Evolutionary conservation across 495 filamentous ascomycete genomes (phyloP).

Genomic region (Penicillium nucicola): DNA sequence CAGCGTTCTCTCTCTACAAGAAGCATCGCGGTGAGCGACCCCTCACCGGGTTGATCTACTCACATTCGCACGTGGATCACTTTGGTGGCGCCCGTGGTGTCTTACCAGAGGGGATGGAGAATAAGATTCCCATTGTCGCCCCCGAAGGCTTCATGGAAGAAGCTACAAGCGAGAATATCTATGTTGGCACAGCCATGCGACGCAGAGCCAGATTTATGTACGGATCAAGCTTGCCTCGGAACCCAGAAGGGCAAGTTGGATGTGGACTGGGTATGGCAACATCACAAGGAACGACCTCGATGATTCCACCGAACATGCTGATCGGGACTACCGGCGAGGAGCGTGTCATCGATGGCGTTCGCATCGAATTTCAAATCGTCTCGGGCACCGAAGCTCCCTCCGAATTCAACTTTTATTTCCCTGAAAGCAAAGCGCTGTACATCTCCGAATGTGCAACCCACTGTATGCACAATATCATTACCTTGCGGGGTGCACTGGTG

Average conservation of each 20-base stretch:
- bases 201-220: slow-evolving; percentile 21
- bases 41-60: slow-evolving; percentile 18
- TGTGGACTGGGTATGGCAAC: slow-evolving; percentile 12
- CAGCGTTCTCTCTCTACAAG: slow-evolving; percentile 8
- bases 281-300: slow-evolving; percentile 5
- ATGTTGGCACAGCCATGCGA: slow-evolving; percentile 16
- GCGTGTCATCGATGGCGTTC: slow-evolving; percentile 9
- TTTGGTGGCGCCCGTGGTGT: slow-evolving; percentile 17
- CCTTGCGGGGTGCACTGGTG: slow-evolving; percentile 21
- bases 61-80: slow-evolving; percentile 26
- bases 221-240: slow-evolving; percentile 5
- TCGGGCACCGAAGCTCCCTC: slow-evolving; percentile 23
- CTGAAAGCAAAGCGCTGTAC: slow-evolving; percentile 13
- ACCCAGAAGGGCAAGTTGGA: slow-evolving; percentile 9
- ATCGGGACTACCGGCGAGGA: slow-evolving; percentile 12
- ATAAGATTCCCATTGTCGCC: slow-evolving; percentile 12
- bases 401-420: slow-evolving; percentile 24
- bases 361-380: slow-evolving; percentile 21
- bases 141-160: slow-evolving; percentile 23
- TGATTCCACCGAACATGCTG: slow-evolving; percentile 16
- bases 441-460: slow-evolving; percentile 24
- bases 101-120: not conserved
- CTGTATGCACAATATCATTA: slow-evolving; percentile 24
- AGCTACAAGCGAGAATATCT: slow-evolving; percentile 19
- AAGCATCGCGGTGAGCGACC: slow-evolving; percentile 8